Evolutionary conservation across 345 rosid species (phyloP), one percentile per base, ranked within the genome.

Genomic region (Sisymbrium irio): DNA sequence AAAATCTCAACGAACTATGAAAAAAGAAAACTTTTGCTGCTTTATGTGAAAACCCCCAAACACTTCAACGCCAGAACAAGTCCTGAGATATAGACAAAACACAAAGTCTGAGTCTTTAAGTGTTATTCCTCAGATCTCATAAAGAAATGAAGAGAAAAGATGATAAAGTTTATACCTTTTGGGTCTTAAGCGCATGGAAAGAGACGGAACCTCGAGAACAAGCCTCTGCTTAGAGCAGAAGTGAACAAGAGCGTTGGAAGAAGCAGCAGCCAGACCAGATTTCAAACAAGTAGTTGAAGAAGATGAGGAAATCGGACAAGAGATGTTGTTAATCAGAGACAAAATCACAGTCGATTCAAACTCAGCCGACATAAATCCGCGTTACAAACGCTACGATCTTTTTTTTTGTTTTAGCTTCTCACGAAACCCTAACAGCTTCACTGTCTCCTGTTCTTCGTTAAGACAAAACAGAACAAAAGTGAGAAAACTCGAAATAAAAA

Each of bases 151-250:
- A 28, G 13, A 45, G 4, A 20, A 75, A 0, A 15, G 6, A 5
- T 7, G 19, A 0, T 15, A 27, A 27, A 27, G 4, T 35, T 12
- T 62, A 35, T 67, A 96, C 99, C 93, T 85, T 79, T 76, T 88
- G 46, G 91, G 80, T 33, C 91, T 85, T 88, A 92, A 89, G 87
- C 89, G 95, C 99, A 96, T 96, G 90, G 99, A 96, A 86, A 82
- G 79, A 67, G 87, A 65, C 28, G 82, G 78, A 53, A 49, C 75
- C 75, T 78, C 78, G 36, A 84, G 94, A 65, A 73, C 72, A 73
- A 76, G 72, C 44, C 93, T 79, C 92, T 81, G 95, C 87, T 76
- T 72, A 33, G 19, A 36, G 73, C 81, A 81, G 93, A 91, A 85
- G 89, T 91, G 82, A 66, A n/a, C n/a, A n/a, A 85, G 85, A 80